Percentiles rank a stretch among this genome's conserved stretches.
Conservation (phyloP, 352 stramenopile species). For the Phytophthora megakarya region DNA sequence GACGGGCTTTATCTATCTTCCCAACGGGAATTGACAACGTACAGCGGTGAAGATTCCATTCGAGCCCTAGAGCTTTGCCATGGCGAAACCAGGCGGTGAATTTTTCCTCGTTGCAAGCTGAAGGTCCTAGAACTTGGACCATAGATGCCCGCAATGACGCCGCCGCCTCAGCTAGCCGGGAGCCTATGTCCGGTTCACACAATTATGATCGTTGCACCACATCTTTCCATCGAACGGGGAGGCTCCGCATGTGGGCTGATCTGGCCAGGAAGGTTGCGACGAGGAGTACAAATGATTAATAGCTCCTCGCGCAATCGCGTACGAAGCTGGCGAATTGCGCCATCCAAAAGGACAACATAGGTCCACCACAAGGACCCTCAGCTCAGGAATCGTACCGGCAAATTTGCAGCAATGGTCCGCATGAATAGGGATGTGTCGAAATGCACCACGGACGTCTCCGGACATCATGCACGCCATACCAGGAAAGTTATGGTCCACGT, state of each 20-base stretch:
- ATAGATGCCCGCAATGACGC: neutral
- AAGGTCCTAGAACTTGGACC: conserved; percentile 1
- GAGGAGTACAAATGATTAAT: conserved; percentile 15
- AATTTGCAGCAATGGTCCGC: neutral
- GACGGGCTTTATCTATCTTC: conserved; percentile 13
- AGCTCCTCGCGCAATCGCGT: neutral
- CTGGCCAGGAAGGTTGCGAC: neutral
- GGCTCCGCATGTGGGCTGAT: neutral
- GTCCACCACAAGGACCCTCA: conserved; percentile 5
- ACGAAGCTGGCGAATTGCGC: conserved; percentile 7
- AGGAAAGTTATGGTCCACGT: neutral
- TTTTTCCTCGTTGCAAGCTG: conserved; percentile 16
- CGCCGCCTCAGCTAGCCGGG: conserved; percentile 5
- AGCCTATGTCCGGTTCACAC: conserved; percentile 9
- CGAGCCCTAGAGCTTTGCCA: conserved; percentile 7
- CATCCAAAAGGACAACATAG: conserved; percentile 15
- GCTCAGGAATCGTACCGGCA: conserved; percentile 2
- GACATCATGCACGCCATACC: neutral
- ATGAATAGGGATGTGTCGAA: conserved; percentile 9
- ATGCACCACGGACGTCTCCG: conserved; percentile 1
- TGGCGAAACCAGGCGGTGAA: conserved; percentile 5
- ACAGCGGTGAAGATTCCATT: neutral
- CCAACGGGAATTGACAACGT: conserved; percentile 3
- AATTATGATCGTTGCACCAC: conserved; percentile 24
- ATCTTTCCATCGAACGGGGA: conserved; percentile 6